Evolutionary conservation across 441 rosid species (phyloP).

Genomic region (Pelargonium fulgidum): DNA sequence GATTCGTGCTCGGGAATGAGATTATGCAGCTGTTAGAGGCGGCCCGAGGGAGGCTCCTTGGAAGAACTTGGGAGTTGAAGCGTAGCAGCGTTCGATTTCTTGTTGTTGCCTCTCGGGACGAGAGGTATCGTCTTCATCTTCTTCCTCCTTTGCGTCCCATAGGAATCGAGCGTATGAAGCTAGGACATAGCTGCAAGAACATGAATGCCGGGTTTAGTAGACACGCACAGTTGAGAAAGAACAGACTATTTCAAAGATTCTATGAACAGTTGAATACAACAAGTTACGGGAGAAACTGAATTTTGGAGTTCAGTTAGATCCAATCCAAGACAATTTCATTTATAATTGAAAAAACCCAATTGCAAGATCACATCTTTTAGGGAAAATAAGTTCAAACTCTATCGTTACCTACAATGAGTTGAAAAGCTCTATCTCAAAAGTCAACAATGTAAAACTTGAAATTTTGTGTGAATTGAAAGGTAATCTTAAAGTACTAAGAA

Average conservation of each 20-base stretch:
- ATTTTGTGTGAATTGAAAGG: no score
- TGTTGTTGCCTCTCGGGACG: constrained; percentile 13
- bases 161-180: constrained; percentile 84
- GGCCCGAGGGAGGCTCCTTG: not conserved
- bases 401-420: not conserved
- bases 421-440: not conserved
- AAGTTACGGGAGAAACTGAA: no score
- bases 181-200: constrained; percentile 51
- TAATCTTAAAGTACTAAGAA: no score
- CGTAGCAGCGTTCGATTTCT: constrained; percentile 2
- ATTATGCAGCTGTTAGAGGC: not conserved
- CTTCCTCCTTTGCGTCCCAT: constrained; percentile 56
- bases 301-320: no score
- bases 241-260: not conserved
- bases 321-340: not conserved
- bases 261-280: not conserved
- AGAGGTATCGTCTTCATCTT: constrained; percentile 36
- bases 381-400: not conserved
- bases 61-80: constrained; percentile 4
- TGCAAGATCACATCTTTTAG: not conserved
- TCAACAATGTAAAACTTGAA: no score
- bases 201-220: not conserved
- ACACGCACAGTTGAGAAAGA: not conserved
- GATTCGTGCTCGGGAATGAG: not conserved
- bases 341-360: not conserved